Conservation (phyloP, 2,329 filamentous ascomycete genomes). For the Botrytis fragariae region DNA sequence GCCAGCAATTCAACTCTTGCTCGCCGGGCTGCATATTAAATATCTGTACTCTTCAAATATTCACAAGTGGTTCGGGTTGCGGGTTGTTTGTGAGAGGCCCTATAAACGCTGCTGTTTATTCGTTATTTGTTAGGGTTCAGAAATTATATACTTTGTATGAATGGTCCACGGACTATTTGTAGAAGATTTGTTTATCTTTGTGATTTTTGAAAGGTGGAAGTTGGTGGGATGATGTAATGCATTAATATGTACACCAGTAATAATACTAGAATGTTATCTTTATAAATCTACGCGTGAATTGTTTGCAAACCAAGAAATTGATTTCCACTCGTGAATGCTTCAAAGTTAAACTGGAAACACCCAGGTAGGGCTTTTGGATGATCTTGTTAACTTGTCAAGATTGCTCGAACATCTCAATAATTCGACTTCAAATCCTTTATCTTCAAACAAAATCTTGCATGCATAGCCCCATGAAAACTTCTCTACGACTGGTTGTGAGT, state of each 20-base stretch:
- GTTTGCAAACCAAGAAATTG: not conserved
- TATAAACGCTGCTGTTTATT: not conserved
- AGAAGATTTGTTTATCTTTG: not conserved
- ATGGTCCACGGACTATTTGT: not conserved
- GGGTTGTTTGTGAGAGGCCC: not conserved
- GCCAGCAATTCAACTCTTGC: not conserved
- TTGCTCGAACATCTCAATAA: not conserved
- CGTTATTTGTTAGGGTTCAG: not conserved
- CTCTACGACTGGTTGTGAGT: not conserved
- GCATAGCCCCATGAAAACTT: not conserved
- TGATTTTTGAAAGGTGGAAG: not conserved
- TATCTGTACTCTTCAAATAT: not conserved
- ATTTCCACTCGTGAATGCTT: not conserved
- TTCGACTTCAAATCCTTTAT: not conserved
- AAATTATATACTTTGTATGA: not conserved
- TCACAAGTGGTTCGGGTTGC: not conserved
- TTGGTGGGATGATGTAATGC: not conserved
- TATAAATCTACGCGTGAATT: not conserved
- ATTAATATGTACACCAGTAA: not conserved
- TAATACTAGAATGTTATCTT: not conserved
- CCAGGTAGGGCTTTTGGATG: not conserved
- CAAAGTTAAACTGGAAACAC: too few relatives aligned
- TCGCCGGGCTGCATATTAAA: not conserved
- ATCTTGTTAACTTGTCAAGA: too few relatives aligned
- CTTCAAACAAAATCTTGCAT: accelerated